Base-by-base conservation (phyloP, 1,284 basidiomycete genomes). In the Rhodotorula sp. region DNA sequence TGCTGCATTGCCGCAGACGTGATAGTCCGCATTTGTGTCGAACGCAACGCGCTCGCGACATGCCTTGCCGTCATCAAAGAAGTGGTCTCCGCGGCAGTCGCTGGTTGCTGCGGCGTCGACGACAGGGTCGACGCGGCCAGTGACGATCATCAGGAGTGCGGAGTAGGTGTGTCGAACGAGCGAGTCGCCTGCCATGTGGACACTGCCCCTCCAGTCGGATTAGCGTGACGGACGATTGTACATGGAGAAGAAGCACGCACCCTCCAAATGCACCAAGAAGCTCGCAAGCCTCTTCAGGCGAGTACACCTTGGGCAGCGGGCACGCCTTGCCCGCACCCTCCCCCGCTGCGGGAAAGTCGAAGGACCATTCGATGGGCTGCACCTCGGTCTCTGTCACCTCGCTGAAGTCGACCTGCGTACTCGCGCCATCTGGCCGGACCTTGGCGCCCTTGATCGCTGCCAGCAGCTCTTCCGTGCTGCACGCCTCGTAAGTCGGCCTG, bases 41-140 rank as follows among this genome's bases (percentile, higher is more conserved):
- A 45, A 4, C n/a, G n/a, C 17, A 46, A 61, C 42, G 8, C 59
- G 44, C 7, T 42, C n/a, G 14, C 66, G 58, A 46, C 66, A 67
- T 10, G 14, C 16, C 45, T 61, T 61, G 44, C 59, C 59, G 46
- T 67, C 66, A n/a, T 67, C 52, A 9, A 67, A 67, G 9, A 55
- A 13, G 16, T 25, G 52, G 23, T 67, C 66, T 27, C 45, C 45
- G 1, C 66, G 59, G 52, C 66, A 67, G 59, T 61, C 59, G n/a
- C 49, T 34, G 8, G 59, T 61, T 5, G 44, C 14, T 8, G 7
- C 27, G 52, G 60, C 58, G 7, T 14, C 25, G 1, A 66, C 58
- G 44, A 58, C 65, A 25, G 58, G 58, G 50, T 66, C 65, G 52
- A 34, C 25, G 13, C 65, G 65, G 23, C 41, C 44, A 12, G 58